These are phyloP conservation scores for Isabelozyma rhagii DNA, from an alignment of 805 yeast genomes.

Conservation along the genomic window DNA sequence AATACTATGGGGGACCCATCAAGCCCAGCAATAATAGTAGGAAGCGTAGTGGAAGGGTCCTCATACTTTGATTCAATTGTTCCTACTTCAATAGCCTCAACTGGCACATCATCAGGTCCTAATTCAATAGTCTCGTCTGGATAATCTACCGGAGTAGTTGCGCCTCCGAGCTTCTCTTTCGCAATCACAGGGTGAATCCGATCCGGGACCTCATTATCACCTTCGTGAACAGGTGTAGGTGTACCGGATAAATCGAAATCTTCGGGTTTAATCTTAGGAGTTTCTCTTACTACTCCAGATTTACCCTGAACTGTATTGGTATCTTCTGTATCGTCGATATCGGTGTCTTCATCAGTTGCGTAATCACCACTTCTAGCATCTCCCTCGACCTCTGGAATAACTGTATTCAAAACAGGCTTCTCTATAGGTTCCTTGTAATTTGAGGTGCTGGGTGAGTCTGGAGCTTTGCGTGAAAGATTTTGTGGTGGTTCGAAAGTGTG, in stretches of 20 bases:
- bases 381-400: neutral
- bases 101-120: neutral
- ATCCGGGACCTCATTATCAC: neutral
- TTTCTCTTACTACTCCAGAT: neutral
- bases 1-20: constrained; percentile 1
- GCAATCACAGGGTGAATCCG: neutral
- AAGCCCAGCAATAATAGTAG: neutral
- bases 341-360: neutral
- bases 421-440: neutral
- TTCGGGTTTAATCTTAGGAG: neutral
- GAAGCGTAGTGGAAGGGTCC: neutral
- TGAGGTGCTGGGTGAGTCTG: neutral
- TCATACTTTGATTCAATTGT: neutral
- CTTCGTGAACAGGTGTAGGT: neutral
- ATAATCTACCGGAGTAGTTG: neutral
- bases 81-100: neutral
- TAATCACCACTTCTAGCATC: neutral
- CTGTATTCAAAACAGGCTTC: neutral
- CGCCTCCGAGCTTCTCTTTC: neutral
- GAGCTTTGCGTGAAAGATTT: neutral
- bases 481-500: neutral
- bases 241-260: neutral
- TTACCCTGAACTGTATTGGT: neutral
- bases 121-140: neutral
- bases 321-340: neutral